Conservation (phyloP, 306 rosid genomes). For the Dryas alaskensis region DNA sequence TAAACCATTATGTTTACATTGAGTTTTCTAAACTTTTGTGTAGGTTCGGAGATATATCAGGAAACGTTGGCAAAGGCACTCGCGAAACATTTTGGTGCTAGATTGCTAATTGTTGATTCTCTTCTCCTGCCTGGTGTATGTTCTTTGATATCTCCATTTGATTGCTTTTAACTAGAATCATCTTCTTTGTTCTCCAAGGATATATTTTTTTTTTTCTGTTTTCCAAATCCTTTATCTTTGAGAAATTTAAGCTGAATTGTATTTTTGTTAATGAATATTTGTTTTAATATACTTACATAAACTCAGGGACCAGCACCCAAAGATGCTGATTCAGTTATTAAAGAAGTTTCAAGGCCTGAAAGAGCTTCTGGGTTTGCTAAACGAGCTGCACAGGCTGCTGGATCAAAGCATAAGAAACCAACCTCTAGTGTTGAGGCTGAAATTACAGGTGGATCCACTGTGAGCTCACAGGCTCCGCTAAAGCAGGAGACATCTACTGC, state of each 20-base stretch:
- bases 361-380: constrained; percentile 52
- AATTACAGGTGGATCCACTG: constrained; percentile 71
- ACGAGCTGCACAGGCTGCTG: constrained; percentile 49
- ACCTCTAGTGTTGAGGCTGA: constrained; percentile 89
- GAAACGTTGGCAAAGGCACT: constrained; percentile 91
- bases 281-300: constrained; percentile 19
- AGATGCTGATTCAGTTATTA: constrained; percentile 50
- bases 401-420: constrained; percentile 68
- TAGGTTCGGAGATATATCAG: constrained; percentile 97
- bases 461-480: constrained; percentile 66
- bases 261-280: neutral
- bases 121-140: constrained; percentile 87
- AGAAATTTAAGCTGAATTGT: neutral
- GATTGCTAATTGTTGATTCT: constrained; percentile 75
- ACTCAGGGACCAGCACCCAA: constrained; percentile 54
- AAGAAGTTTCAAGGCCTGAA: constrained; percentile 68
- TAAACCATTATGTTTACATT: constrained; percentile 10
- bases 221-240: neutral
- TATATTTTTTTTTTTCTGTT: neutral
- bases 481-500: constrained; percentile 89
- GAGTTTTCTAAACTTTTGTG: constrained; percentile 14
- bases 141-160: constrained; percentile 21
- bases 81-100: constrained; percentile 77
- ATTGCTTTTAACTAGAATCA: constrained; percentile 10
- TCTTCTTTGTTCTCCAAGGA: neutral